Evolutionary conservation across 2,329 filamentous ascomycete species (phyloP).

Genomic region (Blastomyces gilchristii): DNA sequence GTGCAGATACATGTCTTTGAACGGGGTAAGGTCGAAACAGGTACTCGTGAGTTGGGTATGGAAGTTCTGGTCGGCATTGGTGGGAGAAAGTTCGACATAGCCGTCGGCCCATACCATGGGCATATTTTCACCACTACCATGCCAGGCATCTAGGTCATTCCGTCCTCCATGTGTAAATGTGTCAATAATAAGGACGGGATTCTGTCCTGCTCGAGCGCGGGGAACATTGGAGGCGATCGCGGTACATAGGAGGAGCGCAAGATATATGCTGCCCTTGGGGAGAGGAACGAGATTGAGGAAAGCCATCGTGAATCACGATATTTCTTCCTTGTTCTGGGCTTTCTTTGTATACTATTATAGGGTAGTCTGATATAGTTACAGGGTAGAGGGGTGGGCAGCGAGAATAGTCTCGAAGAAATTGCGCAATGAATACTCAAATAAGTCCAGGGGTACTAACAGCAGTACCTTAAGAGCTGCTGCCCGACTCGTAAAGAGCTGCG

Average conservation of each 20-base stretch:
- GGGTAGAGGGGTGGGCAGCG: not conserved
- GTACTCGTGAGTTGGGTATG: constrained; percentile 48
- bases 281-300: not conserved
- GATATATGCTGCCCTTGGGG: not conserved
- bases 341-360: not conserved
- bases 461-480: not conserved
- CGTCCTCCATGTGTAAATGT: constrained; percentile 43
- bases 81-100: constrained; percentile 47
- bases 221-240: not conserved
- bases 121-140: constrained; percentile 54
- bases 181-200: constrained; percentile 44
- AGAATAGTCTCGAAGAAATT: not conserved
- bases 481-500: not conserved
- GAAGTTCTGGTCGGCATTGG: constrained; percentile 52
- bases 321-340: not conserved
- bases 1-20: constrained; percentile 52
- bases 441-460: not conserved
- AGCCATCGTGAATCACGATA: not conserved
- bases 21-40: constrained; percentile 48
- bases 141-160: constrained; percentile 55
- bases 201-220: not conserved
- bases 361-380: not conserved
- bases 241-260: not conserved
- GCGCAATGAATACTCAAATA: not conserved
- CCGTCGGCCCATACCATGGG: constrained; percentile 42